These are phyloP conservation scores for Epichloe gansuensis DNA, from an alignment of 2,329 filamentous ascomycete species.

Conservation along the genomic window DNA sequence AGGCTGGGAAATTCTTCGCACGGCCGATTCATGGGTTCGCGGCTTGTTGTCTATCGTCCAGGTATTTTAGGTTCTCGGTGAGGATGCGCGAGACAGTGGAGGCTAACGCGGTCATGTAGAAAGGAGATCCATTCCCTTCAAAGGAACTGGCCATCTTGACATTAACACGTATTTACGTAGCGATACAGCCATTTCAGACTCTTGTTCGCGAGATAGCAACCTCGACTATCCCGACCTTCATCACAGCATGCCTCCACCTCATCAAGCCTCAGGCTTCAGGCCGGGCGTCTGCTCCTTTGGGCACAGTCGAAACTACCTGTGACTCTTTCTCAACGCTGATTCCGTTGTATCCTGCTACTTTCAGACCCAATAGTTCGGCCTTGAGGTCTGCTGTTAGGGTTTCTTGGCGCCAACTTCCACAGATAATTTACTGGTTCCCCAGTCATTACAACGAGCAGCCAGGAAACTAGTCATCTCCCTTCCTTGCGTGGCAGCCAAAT, in stretches of 20 bases:
- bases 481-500: slow-evolving; percentile 72
- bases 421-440: slow-evolving; percentile 35
- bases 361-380: slow-evolving; percentile 63
- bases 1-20: slow-evolving; percentile 69
- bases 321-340: slow-evolving; percentile 61
- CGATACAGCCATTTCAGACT: slow-evolving; percentile 72
- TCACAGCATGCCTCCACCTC: slow-evolving; percentile 60
- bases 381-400: slow-evolving; percentile 48
- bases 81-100: neutral
- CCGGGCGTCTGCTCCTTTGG: slow-evolving; percentile 21
- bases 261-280: slow-evolving; percentile 31
- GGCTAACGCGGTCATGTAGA: slow-evolving; percentile 34
- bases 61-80: slow-evolving; percentile 28
- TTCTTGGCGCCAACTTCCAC: slow-evolving; percentile 54
- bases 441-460: slow-evolving; percentile 42
- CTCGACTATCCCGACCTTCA: slow-evolving; percentile 63
- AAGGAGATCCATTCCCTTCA: slow-evolving; percentile 61
- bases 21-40: slow-evolving; percentile 62
- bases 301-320: slow-evolving; percentile 55
- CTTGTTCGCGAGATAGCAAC: slow-evolving; percentile 81
- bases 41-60: slow-evolving; percentile 64
- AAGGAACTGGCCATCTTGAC: slow-evolving; percentile 69
- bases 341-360: slow-evolving; percentile 70
- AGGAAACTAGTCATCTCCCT: slow-evolving; percentile 57
- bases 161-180: slow-evolving; percentile 70